Evolutionary conservation across 1,139 yeast genomes (phyloP), one percentile per base, ranked within the genome.

Genomic region (Geotrichum restrictum): DNA sequence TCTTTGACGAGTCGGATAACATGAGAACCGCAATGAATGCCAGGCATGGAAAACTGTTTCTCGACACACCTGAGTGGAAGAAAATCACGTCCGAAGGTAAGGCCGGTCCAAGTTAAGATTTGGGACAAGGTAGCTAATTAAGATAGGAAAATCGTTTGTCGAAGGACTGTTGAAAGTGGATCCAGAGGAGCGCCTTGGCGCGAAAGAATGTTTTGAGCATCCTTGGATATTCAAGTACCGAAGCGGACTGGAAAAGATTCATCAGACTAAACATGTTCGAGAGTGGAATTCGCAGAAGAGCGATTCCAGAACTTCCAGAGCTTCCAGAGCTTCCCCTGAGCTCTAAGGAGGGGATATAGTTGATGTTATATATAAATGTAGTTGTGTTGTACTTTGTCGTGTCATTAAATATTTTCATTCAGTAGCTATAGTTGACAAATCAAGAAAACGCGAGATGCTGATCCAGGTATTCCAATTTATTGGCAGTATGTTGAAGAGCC

Each of bases 1-100:
- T 82, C 61, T 79, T 76, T 60, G 75, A 76, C 1, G 73, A 73
- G 51, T 76, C 76, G 0, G 61, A 70, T 18, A 73, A 71, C 45
- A 60, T 60, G 14, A 64, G 65, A 31, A 74, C 75, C 5, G 69
- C 75, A 14, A 61, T 62, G 34, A 70, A 70, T 48, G 77, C 78
- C 0, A 69, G 67, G 45, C 49, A 47, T 4, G 82, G 82, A 0
- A 62, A 61, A n/a, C 61, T 80, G 24, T 66, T 74, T 53, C 67
- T 79, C n/a, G 59, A 66, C 1, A 57, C 65, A 4, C 59, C 60
- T 13, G 75, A 74, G 55, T 80, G 83, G 81, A 41, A 49, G 1
- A 54, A 54, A 1, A 69, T 78, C 3, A 72, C 78, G 1, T 48
- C 50, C 0, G 60, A 64, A 13, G 82, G 81, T 0, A 29, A 27